Evolutionary conservation across 2,329 filamentous ascomycete genomes (phyloP).

Genomic region (Hypomyces perniciosus): DNA sequence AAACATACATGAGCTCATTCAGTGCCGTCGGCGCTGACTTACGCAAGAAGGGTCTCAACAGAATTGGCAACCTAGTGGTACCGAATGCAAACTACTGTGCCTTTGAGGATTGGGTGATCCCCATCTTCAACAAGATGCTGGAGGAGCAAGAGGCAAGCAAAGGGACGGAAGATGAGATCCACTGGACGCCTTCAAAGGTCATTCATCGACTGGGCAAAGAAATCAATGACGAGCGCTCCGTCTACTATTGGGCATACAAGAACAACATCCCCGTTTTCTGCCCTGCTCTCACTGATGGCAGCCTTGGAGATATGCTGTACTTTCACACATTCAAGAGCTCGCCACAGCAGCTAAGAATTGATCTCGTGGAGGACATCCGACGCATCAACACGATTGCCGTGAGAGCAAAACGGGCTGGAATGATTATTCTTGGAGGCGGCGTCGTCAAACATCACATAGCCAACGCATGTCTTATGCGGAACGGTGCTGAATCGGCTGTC

Average conservation of each 20-base stretch:
- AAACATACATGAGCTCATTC: slow-evolving; percentile 90
- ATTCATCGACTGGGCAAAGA: slow-evolving; percentile 87
- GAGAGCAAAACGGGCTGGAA: slow-evolving; percentile 78
- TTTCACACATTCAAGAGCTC: slow-evolving; percentile 94
- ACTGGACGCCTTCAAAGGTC: slow-evolving; percentile 92
- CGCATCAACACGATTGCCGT: slow-evolving; percentile 89
- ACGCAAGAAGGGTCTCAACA: slow-evolving; percentile 81
- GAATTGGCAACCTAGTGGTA: slow-evolving; percentile 92
- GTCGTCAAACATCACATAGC: slow-evolving; percentile 98
- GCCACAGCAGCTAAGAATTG: slow-evolving; percentile 73
- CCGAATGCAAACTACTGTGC: slow-evolving; percentile 94
- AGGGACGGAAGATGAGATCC: slow-evolving; percentile 60
- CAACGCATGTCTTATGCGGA: slow-evolving; percentile 95
- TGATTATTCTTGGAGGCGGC: slow-evolving; percentile 92
- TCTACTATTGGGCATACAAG: slow-evolving; percentile 97
- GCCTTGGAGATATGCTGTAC: slow-evolving; percentile 95
- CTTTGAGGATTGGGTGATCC: slow-evolving; percentile 96
- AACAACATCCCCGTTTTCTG: slow-evolving; percentile 98
- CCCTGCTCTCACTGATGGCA: slow-evolving; percentile 90
- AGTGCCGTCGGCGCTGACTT: slow-evolving; percentile 68
- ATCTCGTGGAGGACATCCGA: slow-evolving; percentile 91
- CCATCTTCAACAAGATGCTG: slow-evolving; percentile 90
- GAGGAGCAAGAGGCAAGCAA: slow-evolving; percentile 83
- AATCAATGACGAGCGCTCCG: slow-evolving; percentile 85
- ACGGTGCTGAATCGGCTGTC: slow-evolving; percentile 92